Conservation (phyloP, 2,329 filamentous ascomycete species). For the Dactylellina sp. region DNA sequence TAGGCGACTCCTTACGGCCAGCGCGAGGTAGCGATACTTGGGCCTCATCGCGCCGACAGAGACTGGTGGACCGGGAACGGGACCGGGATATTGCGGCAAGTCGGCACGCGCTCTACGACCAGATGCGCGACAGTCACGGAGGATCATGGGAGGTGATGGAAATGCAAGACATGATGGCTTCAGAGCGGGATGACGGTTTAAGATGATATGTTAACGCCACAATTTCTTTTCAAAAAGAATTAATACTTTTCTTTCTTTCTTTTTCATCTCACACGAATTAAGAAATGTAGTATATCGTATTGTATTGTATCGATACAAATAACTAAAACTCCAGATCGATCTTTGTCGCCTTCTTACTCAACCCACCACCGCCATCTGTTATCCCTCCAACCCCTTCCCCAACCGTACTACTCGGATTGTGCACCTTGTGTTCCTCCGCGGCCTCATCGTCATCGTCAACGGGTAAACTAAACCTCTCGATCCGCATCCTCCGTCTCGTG, state of each 20-base stretch:
- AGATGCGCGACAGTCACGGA: slow-evolving; percentile 61
- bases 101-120: slow-evolving; percentile 61
- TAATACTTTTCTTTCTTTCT: too few relatives aligned
- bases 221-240: not conserved
- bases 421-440: slow-evolving; percentile 63
- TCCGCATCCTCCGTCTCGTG: slow-evolving; percentile 83
- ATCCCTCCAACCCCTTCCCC: slow-evolving; percentile 63
- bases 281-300: not conserved
- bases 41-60: slow-evolving; percentile 58
- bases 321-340: slow-evolving; percentile 78
- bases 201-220: slow-evolving; percentile 30
- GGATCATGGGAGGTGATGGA: slow-evolving; percentile 62
- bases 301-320: not conserved
- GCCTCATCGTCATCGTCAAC: slow-evolving; percentile 79
- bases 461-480: slow-evolving; percentile 89
- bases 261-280: too few relatives aligned
- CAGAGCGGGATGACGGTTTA: slow-evolving; percentile 57
- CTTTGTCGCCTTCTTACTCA: slow-evolving; percentile 69
- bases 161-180: slow-evolving; percentile 53
- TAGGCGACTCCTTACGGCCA: slow-evolving; percentile 61
- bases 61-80: slow-evolving; percentile 41
- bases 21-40: slow-evolving; percentile 14
- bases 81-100: slow-evolving; percentile 45
- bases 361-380: slow-evolving; percentile 5
- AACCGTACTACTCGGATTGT: slow-evolving; percentile 69